Percentiles rank a stretch among this genome's conserved stretches.
Evolutionary conservation across 1,284 basidiomycete genomes (phyloP).

Genomic region (Amylostereum areolatum): DNA sequence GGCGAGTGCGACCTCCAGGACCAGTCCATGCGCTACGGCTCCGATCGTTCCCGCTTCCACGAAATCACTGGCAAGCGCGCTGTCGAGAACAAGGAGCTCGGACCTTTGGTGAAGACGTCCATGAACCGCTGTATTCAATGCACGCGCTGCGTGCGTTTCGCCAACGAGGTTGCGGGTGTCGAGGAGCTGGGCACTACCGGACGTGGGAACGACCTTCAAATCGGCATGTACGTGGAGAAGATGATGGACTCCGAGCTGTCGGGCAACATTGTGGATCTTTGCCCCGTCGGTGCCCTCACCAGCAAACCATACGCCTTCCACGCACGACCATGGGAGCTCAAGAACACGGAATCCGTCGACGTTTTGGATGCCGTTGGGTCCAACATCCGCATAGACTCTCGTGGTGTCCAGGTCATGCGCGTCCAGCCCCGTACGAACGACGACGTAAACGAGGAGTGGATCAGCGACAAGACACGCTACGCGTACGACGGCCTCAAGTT

Average conservation of each 20-base stretch:
- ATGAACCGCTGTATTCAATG: conserved; percentile 99
- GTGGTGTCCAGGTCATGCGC: conserved; percentile 96
- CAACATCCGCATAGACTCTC: conserved; percentile 96
- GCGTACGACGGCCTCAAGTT: conserved; percentile 94
- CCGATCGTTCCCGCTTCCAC: conserved; percentile 96
- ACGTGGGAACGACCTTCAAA: conserved; percentile 97
- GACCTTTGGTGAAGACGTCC: conserved; percentile 96
- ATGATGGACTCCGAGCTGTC: conserved; percentile 97
- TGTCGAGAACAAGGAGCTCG: conserved; percentile 97
- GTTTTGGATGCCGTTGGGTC: conserved; percentile 98
- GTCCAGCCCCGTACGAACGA: conserved; percentile 96
- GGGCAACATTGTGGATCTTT: conserved; percentile 96
- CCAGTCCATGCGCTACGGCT: conserved; percentile 99
- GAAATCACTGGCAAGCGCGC: conserved; percentile 98
- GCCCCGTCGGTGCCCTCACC: conserved; percentile 95
- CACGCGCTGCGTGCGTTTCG: conserved; percentile 97
- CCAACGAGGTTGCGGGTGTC: conserved; percentile 98
- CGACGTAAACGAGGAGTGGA: conserved; percentile 99
- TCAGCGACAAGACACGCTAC: conserved; percentile 98
- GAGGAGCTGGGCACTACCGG: conserved; percentile 97
- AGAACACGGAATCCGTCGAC: conserved; percentile 96
- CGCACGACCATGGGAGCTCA: conserved; percentile 97
- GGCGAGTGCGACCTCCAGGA: conserved; percentile 99
- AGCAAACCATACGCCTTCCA: conserved; percentile 98
- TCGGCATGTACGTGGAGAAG: conserved; percentile 98